phyloP scores from a whole-genome alignment of 495 filamentous ascomycete genomes.

The Penicillium pulvis region DNA sequence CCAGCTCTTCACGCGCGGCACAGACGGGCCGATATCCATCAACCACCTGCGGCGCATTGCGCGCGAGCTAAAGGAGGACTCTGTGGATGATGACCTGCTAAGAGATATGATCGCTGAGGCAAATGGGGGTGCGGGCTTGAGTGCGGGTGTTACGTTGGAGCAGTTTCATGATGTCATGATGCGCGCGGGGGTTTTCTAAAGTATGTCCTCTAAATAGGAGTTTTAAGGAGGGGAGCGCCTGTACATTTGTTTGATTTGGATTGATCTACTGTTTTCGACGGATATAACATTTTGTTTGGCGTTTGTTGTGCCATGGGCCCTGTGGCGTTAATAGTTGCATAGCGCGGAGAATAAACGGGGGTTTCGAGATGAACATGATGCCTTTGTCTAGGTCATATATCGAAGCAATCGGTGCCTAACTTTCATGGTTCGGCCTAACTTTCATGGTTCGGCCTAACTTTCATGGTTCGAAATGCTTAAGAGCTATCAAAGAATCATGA shows the following conservation, averaged over 20 bases:
- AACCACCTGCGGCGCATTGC: slow-evolving; percentile 77
- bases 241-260: background rate
- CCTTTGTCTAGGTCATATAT: background rate
- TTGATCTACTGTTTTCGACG: slow-evolving; percentile 1
- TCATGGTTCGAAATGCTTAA: background rate
- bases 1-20: slow-evolving; percentile 67
- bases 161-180: slow-evolving; percentile 88
- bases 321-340: slow-evolving; percentile 18
- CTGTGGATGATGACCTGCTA: slow-evolving; percentile 75
- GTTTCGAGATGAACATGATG: background rate
- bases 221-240: slow-evolving; percentile 13
- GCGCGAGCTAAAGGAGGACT: slow-evolving; percentile 72
- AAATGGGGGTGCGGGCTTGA: slow-evolving; percentile 74
- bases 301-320: slow-evolving; percentile 8
- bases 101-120: slow-evolving; percentile 93
- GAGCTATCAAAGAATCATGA: background rate
- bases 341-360: slow-evolving; percentile 15
- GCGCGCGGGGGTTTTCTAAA: slow-evolving; percentile 75
- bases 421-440: too few species aligned
- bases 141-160: slow-evolving; percentile 68
- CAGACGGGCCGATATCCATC: slow-evolving; percentile 65
- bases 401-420: too few species aligned
- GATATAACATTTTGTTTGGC: slow-evolving; percentile 14
- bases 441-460: too few species aligned
- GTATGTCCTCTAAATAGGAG: background rate